Evolutionary conservation across 306 rosid species (phyloP).

Genomic region (Hippophae gyantsensis): DNA sequence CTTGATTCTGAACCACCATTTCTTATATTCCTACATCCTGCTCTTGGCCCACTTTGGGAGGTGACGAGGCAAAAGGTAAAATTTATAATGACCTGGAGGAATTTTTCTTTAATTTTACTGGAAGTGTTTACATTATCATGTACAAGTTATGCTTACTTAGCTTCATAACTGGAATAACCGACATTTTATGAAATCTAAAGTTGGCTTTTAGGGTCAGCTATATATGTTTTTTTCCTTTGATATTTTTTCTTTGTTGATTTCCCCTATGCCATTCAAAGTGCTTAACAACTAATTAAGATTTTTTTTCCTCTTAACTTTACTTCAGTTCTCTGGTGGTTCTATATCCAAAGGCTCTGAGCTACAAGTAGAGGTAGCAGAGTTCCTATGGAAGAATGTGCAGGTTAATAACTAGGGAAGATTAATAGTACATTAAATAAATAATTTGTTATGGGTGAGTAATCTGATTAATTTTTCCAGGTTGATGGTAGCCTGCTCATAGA

Average conservation of each 20-base stretch:
- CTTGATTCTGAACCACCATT: conserved; percentile 78
- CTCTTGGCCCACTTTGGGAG: conserved; percentile 99
- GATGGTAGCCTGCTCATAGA: conserved; percentile 65
- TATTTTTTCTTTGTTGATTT: too few relatives aligned
- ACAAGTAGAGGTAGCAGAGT: conserved; percentile 86
- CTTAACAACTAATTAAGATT: conserved; percentile 9
- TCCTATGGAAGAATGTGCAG: conserved; percentile 86
- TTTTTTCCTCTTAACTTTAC: conserved; percentile 9
- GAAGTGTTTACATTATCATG: too few relatives aligned
- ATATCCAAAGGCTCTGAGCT: conserved; percentile 75
- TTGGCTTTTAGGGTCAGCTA: too few relatives aligned
- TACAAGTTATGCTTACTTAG: too few relatives aligned
- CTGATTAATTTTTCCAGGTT: conserved; percentile 44
- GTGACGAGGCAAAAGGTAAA: conserved; percentile 76
- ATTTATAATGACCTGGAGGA: not conserved
- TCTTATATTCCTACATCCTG: conserved; percentile 87
- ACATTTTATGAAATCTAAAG: too few relatives aligned
- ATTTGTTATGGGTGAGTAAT: conserved; percentile 18
- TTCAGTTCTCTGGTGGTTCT: conserved; percentile 79
- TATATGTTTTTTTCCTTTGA: too few relatives aligned
- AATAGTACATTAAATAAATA: too few relatives aligned
- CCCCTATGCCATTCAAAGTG: not conserved
- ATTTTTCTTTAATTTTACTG: too few relatives aligned
- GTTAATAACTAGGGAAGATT: too few relatives aligned
- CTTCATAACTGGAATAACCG: too few relatives aligned